A percentile compares a stretch with the other conserved stretches of the same genome.
Conservation (phyloP, 176 grass and related monocot species). For the Phragmites australis region DNA sequence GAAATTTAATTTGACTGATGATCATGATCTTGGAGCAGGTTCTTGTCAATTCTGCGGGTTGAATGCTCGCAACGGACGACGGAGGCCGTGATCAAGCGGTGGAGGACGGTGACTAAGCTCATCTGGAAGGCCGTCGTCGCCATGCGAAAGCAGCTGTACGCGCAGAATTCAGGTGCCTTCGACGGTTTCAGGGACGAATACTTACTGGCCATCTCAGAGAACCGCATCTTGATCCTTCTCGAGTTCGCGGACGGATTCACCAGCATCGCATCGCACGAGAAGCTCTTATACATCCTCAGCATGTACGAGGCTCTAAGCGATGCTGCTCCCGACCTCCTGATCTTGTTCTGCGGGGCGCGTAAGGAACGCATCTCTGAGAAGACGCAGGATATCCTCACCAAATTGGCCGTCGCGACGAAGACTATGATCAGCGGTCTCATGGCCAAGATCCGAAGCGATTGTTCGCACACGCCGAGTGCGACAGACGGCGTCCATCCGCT, state of each 20-base stretch:
- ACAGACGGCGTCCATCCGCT: conserved; percentile 24
- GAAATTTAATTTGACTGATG: not conserved
- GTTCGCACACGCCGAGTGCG: not conserved
- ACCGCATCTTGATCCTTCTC: conserved; percentile 27
- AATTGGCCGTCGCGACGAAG: not conserved
- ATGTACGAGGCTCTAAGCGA: conserved; percentile 41
- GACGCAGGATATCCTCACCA: not conserved
- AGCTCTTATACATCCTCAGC: conserved; percentile 34
- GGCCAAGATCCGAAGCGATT: not conserved
- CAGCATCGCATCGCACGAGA: conserved; percentile 33
- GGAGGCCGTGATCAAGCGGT: conserved; percentile 33
- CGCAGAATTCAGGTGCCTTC: conserved; percentile 21
- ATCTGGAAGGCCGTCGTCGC: conserved; percentile 5
- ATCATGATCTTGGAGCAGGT: not conserved
- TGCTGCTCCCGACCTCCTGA: not conserved
- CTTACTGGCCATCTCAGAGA: conserved; percentile 17
- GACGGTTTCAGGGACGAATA: conserved; percentile 28
- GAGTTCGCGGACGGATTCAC: conserved; percentile 32
- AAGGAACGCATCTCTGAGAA: not conserved
- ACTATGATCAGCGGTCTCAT: not conserved
- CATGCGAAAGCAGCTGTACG: conserved; percentile 38
- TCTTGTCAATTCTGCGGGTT: conserved; percentile 22
- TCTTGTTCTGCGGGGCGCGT: conserved; percentile 12
- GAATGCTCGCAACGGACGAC: conserved; percentile 26
- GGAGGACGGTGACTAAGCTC: conserved; percentile 23